A percentile compares a stretch with the other conserved stretches of the same genome.
Evolutionary conservation across 768 basidiomycete species (phyloP).

Genomic region (Clathrus columnatus): DNA sequence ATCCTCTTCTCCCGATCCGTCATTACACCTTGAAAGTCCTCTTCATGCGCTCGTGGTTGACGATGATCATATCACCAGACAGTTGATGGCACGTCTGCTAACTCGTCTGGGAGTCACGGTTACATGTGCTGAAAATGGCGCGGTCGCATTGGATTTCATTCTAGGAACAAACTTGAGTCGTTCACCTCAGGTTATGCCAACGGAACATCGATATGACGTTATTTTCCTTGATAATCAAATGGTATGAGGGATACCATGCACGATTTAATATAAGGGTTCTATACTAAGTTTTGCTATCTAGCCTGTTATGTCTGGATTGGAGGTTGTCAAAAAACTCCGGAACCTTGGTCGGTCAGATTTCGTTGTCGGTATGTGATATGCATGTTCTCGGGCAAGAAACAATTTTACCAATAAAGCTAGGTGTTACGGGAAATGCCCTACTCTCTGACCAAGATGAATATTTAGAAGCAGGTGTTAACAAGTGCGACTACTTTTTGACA

Average conservation of each 20-base stretch:
- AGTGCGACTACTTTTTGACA: conserved; percentile 34
- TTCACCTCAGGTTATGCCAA: background rate
- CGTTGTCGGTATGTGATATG: conserved; percentile 58
- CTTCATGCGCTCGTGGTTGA: conserved; percentile 73
- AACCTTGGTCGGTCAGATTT: conserved; percentile 61
- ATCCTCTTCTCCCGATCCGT: conserved; percentile 2
- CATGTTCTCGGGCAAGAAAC: conserved; percentile 21
- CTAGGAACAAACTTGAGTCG: conserved; percentile 27
- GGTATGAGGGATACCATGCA: conserved; percentile 17
- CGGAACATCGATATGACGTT: conserved; percentile 28
- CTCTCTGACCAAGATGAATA: conserved; percentile 66
- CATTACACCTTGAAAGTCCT: conserved; percentile 33
- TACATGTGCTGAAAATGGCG: conserved; percentile 78
- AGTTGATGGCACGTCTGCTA: conserved; percentile 71
- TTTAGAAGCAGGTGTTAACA: conserved; percentile 64
- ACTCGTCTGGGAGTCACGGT: conserved; percentile 72
- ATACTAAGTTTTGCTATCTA: background rate
- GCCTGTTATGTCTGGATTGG: conserved; percentile 66
- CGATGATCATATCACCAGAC: conserved; percentile 73
- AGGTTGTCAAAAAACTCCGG: conserved; percentile 56
- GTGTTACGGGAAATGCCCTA: conserved; percentile 31
- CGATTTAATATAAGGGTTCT: background rate
- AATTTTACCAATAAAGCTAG: conserved; percentile 31
- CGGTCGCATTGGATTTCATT: conserved; percentile 66
- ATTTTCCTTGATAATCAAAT: conserved; percentile 71